These are phyloP conservation scores for Kwoniella dendrophila DNA, from an alignment of 768 basidiomycete genomes.

Conservation along the genomic window DNA sequence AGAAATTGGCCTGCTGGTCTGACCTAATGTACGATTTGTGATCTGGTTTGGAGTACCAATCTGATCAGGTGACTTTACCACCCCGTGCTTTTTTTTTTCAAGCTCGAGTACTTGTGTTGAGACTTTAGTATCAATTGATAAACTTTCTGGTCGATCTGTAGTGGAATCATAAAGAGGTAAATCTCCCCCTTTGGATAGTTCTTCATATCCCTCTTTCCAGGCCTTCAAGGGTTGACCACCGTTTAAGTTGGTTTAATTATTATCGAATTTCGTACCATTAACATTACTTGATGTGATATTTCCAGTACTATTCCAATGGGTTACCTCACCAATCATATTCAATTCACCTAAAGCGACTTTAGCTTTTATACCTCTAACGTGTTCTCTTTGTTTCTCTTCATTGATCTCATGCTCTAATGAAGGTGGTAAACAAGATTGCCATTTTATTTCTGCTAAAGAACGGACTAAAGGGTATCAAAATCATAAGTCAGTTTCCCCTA, in stretches of 20 bases:
- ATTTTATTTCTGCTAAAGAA: conserved; percentile 24
- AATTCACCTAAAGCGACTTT: conserved; percentile 32
- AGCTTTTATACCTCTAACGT: conserved; percentile 20
- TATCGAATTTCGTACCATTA: background rate
- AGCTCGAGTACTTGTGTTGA: too few relatives aligned
- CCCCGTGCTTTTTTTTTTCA: too few relatives aligned
- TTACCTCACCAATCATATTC: conserved; percentile 16
- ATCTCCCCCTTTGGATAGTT: too few relatives aligned
- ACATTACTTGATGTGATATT: background rate
- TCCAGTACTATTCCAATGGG: conserved; percentile 6
- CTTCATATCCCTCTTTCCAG: too few relatives aligned
- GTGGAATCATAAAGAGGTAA: too few relatives aligned
- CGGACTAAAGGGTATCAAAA: conserved; percentile 16
- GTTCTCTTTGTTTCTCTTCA: conserved; percentile 23
- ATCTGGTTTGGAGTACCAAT: too few relatives aligned
- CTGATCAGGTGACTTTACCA: background rate
- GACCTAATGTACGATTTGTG: background rate
- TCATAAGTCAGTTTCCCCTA: background rate
- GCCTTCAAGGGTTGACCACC: background rate
- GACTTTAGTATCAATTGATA: too few relatives aligned
- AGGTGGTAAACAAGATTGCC: conserved; percentile 19
- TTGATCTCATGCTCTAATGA: conserved; percentile 12
- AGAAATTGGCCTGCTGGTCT: background rate
- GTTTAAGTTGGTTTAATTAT: background rate
- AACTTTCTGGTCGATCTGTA: too few relatives aligned